Evolutionary conservation across 164 flowering plant species (phyloP).

Genomic region (Magnolia kwangsiensis): DNA sequence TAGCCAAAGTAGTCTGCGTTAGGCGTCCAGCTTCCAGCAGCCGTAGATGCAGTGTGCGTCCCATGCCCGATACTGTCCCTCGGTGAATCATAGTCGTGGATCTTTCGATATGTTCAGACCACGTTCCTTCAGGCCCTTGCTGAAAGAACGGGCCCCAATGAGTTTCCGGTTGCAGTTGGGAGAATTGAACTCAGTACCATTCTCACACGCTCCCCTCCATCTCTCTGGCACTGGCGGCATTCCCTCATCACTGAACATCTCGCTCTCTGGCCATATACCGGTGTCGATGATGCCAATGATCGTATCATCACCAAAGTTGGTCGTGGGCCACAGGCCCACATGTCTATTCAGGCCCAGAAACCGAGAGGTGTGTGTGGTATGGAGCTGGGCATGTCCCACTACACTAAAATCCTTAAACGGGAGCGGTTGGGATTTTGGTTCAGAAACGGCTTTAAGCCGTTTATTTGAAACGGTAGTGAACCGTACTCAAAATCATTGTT

Average conservation of each 20-base stretch:
- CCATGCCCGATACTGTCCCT: conserved; percentile 6
- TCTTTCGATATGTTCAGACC: not conserved
- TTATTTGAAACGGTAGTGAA: too few species aligned
- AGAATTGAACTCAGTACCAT: conserved; percentile 13
- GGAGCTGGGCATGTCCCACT: conserved; percentile 5
- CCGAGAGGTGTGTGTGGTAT: conserved; percentile 15
- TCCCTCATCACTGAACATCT: conserved; percentile 3
- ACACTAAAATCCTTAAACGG: too few species aligned
- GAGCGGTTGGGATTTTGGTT: too few species aligned
- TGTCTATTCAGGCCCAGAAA: conserved; percentile 14
- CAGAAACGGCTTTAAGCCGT: too few species aligned
- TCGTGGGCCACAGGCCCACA: conserved; percentile 8
- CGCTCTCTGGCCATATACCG: conserved; percentile 12
- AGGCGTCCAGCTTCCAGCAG: conserved; percentile 34
- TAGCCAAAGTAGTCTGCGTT: conserved; percentile 39
- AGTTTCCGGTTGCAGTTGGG: conserved; percentile 17
- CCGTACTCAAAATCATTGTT: too few species aligned
- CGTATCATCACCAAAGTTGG: conserved; percentile 9
- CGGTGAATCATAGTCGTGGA: conserved; percentile 10
- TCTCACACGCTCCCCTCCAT: conserved; percentile 11
- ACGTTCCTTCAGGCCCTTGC: not conserved
- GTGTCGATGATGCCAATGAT: conserved; percentile 12
- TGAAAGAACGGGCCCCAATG: conserved; percentile 20
- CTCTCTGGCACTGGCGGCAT: conserved; percentile 2
- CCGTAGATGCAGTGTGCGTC: conserved; percentile 30